phyloP scores from a whole-genome alignment of 495 filamentous ascomycete genomes.

The Clavariopsis aquatica region DNA sequence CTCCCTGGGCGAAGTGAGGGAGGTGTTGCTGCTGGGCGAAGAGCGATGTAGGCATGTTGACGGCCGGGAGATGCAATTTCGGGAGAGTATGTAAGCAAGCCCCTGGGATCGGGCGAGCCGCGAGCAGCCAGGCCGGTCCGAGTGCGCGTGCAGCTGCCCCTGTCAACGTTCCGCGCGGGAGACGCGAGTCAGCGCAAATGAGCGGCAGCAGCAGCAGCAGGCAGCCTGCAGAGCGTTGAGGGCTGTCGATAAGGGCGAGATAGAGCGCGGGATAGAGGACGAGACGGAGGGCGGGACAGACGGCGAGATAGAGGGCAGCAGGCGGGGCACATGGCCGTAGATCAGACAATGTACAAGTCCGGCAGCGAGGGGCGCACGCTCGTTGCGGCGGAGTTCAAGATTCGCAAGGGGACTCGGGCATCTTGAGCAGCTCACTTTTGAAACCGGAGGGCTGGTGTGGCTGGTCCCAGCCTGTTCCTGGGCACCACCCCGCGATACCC shows the following conservation, averaged over 20 bases:
- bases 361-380: neutral
- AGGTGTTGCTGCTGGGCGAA: conserved; percentile 25
- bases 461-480: conserved; percentile 14
- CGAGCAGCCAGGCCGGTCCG: conserved; percentile 7
- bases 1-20: conserved; percentile 6
- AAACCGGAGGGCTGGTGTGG: conserved; percentile 39
- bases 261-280: neutral
- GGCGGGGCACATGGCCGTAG: neutral
- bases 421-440: conserved; percentile 28
- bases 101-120: conserved; percentile 28
- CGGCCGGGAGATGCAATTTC: conserved; percentile 28
- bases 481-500: neutral
- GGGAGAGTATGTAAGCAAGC: conserved; percentile 22
- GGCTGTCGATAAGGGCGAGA: neutral
- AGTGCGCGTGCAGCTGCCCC: conserved; percentile 15
- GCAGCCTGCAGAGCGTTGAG: neutral
- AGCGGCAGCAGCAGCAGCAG: neutral
- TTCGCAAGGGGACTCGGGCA: conserved; percentile 19
- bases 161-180: conserved; percentile 22
- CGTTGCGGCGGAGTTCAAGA: conserved; percentile 22
- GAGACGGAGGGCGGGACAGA: too few relatives aligned
- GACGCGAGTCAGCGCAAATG: conserved; percentile 9
- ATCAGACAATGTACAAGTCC: neutral
- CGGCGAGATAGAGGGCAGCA: neutral
- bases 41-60: conserved; percentile 32